These are phyloP conservation scores for Diplogelasinospora grovesii DNA, from an alignment of 495 filamentous ascomycete genomes.

Conservation along the genomic window DNA sequence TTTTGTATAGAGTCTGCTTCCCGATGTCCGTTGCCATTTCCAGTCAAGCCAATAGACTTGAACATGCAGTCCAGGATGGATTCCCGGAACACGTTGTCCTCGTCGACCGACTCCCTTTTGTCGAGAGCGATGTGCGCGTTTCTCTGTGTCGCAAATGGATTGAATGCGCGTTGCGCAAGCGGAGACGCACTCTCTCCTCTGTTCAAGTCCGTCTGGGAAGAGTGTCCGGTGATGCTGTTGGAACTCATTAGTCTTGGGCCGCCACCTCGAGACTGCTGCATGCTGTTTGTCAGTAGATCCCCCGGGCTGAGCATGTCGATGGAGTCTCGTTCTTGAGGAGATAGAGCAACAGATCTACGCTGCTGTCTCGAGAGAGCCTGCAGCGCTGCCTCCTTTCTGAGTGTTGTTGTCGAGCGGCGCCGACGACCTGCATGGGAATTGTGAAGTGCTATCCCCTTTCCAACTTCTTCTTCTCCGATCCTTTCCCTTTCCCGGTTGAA, in stretches of 20 bases:
- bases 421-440: conserved; percentile 61
- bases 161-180: conserved; percentile 50
- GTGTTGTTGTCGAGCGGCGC: conserved; percentile 62
- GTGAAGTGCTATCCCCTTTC: conserved; percentile 93
- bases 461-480: conserved; percentile 72
- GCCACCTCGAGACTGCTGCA: conserved; percentile 59
- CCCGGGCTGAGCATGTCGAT: conserved; percentile 56
- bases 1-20: conserved; percentile 68
- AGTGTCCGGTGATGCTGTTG: conserved; percentile 2
- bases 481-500: conserved; percentile 82
- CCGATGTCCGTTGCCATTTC: conserved; percentile 52
- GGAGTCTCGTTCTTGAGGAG: conserved; percentile 25
- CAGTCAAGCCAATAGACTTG: conserved; percentile 82
- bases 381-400: conserved; percentile 76
- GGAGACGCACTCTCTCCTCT: conserved; percentile 43
- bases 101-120: conserved; percentile 70
- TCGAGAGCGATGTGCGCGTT: conserved; percentile 48
- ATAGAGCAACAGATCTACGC: conserved; percentile 20
- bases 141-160: conserved; percentile 52
- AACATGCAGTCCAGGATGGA: conserved; percentile 93
- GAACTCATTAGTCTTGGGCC: conserved; percentile 9
- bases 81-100: conserved; percentile 80
- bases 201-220: conserved; percentile 12
- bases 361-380: conserved; percentile 51
- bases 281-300: conserved; percentile 74